A percentile compares a stretch with the other conserved stretches of the same genome.
phyloP scores from a whole-genome alignment of 2,329 filamentous ascomycete species.

The Alternaria novae-zelandiae region DNA sequence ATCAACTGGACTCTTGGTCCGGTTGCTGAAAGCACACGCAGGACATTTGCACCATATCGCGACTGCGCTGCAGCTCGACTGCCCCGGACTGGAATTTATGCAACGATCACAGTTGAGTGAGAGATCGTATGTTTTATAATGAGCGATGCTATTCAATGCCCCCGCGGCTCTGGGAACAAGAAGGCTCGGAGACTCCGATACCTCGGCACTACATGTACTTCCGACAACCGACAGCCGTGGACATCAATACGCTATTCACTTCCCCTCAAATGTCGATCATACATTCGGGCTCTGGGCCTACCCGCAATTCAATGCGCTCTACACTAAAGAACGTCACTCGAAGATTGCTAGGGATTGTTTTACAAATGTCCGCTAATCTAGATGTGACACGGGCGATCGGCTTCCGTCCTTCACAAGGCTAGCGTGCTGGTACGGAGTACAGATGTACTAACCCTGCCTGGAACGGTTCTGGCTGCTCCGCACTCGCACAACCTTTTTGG shows the following conservation, averaged over 20 bases:
- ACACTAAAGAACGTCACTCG: background rate
- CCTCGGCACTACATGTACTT: background rate
- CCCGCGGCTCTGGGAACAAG: no score
- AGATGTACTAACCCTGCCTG: background rate
- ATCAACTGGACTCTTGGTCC: fast-evolving
- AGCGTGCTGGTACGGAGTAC: background rate
- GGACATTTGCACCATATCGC: no score
- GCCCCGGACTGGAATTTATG: background rate
- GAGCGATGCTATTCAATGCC: no score
- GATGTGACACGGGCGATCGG: background rate
- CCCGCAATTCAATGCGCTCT: background rate
- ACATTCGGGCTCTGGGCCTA: background rate
- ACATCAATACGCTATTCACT: background rate
- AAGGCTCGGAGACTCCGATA: background rate
- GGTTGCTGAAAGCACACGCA: no score
- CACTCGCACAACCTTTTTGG: background rate
- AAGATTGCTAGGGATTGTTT: background rate
- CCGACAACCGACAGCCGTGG: background rate
- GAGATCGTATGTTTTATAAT: no score
- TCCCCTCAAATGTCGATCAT: background rate
- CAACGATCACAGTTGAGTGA: no score
- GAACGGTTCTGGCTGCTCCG: background rate
- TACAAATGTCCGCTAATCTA: background rate
- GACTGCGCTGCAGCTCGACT: background rate
- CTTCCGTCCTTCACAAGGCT: background rate